Evolutionary conservation across 768 basidiomycete species (phyloP).

Genomic region (Gloeophyllum trabeum): DNA sequence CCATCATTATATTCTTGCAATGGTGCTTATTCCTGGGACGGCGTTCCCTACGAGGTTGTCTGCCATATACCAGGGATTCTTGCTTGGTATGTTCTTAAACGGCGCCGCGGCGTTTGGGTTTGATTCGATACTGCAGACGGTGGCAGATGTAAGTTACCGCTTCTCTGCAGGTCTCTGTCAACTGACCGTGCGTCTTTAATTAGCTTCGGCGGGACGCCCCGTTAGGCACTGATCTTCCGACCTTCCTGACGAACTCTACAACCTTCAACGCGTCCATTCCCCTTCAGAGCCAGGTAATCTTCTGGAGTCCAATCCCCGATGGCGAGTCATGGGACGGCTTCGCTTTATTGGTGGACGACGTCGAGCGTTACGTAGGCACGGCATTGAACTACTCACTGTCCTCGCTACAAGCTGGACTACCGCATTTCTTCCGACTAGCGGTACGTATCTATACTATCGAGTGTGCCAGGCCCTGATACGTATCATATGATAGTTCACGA

Average conservation of each 20-base stretch:
- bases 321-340: slow-evolving; percentile 62
- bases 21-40: slow-evolving; percentile 65
- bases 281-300: slow-evolving; percentile 22
- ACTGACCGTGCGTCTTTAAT: slow-evolving; percentile 1
- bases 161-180: neutral
- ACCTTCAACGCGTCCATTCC: slow-evolving; percentile 47
- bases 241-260: slow-evolving; percentile 66
- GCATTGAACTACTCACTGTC: slow-evolving; percentile 64
- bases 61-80: slow-evolving; percentile 71
- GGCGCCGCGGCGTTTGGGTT: slow-evolving; percentile 74
- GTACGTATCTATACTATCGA: slow-evolving; percentile 30
- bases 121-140: slow-evolving; percentile 70
- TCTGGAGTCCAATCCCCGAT: slow-evolving; percentile 22
- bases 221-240: slow-evolving; percentile 56
- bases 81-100: slow-evolving; percentile 75
- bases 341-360: slow-evolving; percentile 75
- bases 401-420: slow-evolving; percentile 43
- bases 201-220: slow-evolving; percentile 68
- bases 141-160: slow-evolving; percentile 40
- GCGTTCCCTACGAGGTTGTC: slow-evolving; percentile 75
- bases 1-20: slow-evolving; percentile 77
- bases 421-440: slow-evolving; percentile 74
- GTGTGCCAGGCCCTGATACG: too few species aligned
- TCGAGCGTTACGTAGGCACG: slow-evolving; percentile 63
- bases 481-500: slow-evolving; percentile 34